Percentiles rank a stretch among this genome's conserved stretches.
Conservation (phyloP, 345 rosid genomes). For the Microthlaspi erraticum region DNA sequence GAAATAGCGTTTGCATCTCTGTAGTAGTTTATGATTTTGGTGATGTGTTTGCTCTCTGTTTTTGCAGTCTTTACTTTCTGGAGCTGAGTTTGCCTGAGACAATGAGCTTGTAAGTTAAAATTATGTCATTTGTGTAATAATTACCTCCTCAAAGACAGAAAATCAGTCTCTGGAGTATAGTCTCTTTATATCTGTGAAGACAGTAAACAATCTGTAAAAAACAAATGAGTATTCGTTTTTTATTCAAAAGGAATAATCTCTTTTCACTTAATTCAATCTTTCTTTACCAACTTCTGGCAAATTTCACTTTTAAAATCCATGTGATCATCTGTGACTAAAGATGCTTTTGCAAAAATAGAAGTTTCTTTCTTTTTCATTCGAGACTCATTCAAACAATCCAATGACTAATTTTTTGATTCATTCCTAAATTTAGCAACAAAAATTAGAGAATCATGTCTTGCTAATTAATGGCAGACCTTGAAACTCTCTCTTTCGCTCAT, state of each 20-base stretch:
- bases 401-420: neutral
- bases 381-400: slow-evolving; percentile 30
- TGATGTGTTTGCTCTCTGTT: slow-evolving; percentile 29
- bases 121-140: slow-evolving; percentile 35
- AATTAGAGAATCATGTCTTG: neutral
- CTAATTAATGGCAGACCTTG: slow-evolving; percentile 36
- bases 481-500: slow-evolving; percentile 26
- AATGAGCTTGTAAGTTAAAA: slow-evolving; percentile 56
- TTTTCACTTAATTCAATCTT: neutral
- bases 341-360: neutral
- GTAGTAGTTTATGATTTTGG: slow-evolving; percentile 12
- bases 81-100: slow-evolving; percentile 81
- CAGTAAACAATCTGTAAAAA: slow-evolving; percentile 26
- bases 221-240: slow-evolving; percentile 28
- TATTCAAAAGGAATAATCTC: slow-evolving; percentile 20
- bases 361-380: neutral
- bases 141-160: slow-evolving; percentile 31
- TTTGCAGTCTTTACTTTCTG: slow-evolving; percentile 78
- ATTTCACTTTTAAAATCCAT: neutral
- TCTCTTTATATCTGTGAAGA: slow-evolving; percentile 38
- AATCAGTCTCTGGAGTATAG: slow-evolving; percentile 22
- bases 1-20: neutral
- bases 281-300: neutral
- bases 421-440: slow-evolving; percentile 37
- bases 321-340: slow-evolving; percentile 21